phyloP scores from a whole-genome alignment of 768 basidiomycete genomes.

The Hemileccinum impolitum region DNA sequence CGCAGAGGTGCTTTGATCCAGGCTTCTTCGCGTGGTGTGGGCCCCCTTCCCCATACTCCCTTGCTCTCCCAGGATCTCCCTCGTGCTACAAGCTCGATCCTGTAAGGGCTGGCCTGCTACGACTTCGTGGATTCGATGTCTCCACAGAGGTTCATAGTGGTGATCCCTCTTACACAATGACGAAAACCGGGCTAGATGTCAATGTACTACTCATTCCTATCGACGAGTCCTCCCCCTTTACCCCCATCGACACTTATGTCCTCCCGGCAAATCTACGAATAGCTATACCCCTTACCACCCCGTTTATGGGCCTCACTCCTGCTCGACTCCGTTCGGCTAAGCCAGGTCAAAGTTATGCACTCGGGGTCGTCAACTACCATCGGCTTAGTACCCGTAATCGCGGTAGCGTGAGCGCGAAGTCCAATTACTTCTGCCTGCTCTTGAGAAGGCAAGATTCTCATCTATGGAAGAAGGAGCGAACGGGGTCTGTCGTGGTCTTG shows the following conservation, averaged over 20 bases:
- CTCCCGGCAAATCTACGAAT: background rate
- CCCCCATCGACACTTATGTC: background rate
- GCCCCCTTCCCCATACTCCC: background rate
- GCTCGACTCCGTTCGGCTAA: background rate
- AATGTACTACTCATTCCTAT: slow-evolving; percentile 1
- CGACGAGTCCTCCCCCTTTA: background rate
- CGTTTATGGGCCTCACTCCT: background rate
- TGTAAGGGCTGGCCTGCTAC: background rate
- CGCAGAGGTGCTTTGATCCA: background rate
- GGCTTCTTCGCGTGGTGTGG: slow-evolving; percentile 3
- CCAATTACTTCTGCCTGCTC: background rate
- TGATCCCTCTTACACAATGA: background rate
- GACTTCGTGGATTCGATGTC: background rate
- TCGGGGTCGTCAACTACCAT: slow-evolving; percentile 2
- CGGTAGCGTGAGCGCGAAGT: background rate
- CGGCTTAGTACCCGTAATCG: background rate
- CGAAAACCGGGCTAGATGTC: background rate
- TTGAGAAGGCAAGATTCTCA: background rate
- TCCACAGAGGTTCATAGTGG: background rate
- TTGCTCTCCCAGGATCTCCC: background rate
- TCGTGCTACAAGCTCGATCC: slow-evolving; percentile 1
- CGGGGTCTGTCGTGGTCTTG: background rate
- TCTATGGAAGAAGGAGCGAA: background rate
- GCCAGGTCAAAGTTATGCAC: background rate
- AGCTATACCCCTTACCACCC: background rate